Evolutionary conservation across 75 land plant genomes (phyloP).

Genomic region (Cupressus sempervirens): DNA sequence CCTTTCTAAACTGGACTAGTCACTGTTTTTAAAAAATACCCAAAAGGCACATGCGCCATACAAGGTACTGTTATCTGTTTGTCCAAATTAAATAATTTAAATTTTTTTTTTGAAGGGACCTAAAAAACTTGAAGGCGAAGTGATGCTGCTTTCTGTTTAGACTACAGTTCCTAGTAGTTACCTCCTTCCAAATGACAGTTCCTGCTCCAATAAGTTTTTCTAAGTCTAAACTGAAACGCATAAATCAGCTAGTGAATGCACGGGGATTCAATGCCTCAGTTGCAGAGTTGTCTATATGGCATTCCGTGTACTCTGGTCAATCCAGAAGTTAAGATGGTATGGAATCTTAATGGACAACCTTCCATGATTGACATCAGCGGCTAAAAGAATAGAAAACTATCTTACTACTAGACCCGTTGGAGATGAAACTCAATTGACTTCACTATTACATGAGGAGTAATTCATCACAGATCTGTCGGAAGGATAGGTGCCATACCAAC

Average conservation of each 20-base stretch:
- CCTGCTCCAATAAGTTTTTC: no score
- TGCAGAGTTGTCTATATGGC: background rate
- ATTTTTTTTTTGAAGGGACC: background rate
- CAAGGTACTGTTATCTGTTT: no score
- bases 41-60: no score
- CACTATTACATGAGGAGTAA: background rate
- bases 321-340: background rate
- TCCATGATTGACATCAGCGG: background rate
- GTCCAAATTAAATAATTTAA: no score
- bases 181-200: no score
- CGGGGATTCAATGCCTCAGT: background rate
- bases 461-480: background rate
- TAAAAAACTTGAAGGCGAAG: background rate
- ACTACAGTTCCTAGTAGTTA: background rate
- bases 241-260: background rate
- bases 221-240: background rate
- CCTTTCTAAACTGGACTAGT: no score
- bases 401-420: background rate
- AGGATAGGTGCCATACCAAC: background rate
- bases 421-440: background rate
- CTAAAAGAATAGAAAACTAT: background rate
- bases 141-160: background rate
- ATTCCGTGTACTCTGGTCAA: background rate
- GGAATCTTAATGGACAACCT: background rate
- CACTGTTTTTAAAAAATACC: no score